phyloP scores from a whole-genome alignment of 202 grass and related monocot species.

The Zoysia matrella region DNA sequence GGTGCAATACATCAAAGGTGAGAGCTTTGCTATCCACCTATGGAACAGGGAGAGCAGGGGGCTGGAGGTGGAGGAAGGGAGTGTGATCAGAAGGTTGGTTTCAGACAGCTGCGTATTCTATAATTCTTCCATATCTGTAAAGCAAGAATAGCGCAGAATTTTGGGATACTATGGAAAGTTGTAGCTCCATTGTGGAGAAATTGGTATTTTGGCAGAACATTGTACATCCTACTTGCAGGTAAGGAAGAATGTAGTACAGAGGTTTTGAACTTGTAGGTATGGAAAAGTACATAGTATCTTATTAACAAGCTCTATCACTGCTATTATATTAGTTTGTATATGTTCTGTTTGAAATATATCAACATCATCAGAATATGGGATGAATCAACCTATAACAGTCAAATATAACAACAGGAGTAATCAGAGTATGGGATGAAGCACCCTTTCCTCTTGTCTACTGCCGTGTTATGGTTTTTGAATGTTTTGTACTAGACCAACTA shows the following conservation, averaged over 20 bases:
- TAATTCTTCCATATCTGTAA: slow-evolving; percentile 51
- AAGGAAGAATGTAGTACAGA: slow-evolving; percentile 21
- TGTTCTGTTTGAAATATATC: background rate
- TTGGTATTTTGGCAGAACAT: background rate
- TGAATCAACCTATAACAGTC: background rate
- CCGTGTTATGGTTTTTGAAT: slow-evolving; percentile 5
- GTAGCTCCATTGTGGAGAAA: background rate
- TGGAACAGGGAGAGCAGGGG: slow-evolving; percentile 79
- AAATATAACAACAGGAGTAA: background rate
- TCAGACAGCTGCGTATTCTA: slow-evolving; percentile 73
- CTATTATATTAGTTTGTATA: background rate
- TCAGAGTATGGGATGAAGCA: too few relatives aligned
- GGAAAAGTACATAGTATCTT: background rate
- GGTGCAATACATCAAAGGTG: slow-evolving; percentile 53
- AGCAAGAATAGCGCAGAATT: slow-evolving; percentile 3
- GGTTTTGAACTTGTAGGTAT: slow-evolving; percentile 30
- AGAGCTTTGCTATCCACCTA: slow-evolving; percentile 75
- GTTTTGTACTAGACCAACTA: background rate
- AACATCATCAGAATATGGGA: background rate
- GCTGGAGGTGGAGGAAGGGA: slow-evolving; percentile 66
- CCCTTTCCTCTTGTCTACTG: background rate
- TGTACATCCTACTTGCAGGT: slow-evolving; percentile 18
- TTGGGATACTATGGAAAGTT: background rate
- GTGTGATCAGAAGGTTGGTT: slow-evolving; percentile 63
- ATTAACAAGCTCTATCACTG: background rate